A percentile compares a stretch with the other conserved stretches of the same genome.
phyloP scores from a whole-genome alignment of 2,329 filamentous ascomycete genomes.

The Pseudogymnoascus sp. region DNA sequence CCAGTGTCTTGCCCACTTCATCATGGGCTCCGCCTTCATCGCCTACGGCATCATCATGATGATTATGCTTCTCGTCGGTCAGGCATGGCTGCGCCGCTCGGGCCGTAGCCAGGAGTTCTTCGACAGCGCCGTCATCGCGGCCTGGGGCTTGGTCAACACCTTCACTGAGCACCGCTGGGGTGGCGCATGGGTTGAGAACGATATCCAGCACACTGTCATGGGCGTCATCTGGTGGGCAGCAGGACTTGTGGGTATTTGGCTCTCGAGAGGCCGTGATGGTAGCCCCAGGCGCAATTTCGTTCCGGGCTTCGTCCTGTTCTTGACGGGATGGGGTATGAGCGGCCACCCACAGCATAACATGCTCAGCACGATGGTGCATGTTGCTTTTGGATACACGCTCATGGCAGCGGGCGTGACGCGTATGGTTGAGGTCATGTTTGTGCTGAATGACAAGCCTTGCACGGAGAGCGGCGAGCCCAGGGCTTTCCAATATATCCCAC shows the following conservation, averaged over 20 bases:
- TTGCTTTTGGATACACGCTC: conserved; percentile 86
- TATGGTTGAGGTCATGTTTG: conserved; percentile 85
- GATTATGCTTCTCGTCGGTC: conserved; percentile 78
- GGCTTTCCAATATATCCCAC: conserved; percentile 63
- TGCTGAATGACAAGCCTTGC: conserved; percentile 65
- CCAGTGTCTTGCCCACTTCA: conserved; percentile 93
- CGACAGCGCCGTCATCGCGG: conserved; percentile 81
- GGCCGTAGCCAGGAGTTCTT: conserved; percentile 95
- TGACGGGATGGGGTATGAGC: conserved; percentile 96
- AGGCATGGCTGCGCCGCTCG: conserved; percentile 73
- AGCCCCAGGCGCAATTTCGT: conserved; percentile 87
- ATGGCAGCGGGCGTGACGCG: conserved; percentile 81
- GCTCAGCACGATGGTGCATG: conserved; percentile 81
- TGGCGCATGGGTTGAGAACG: conserved; percentile 77
- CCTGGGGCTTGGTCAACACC: conserved; percentile 95
- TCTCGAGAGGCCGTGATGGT: conserved; percentile 76
- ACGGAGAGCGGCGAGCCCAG: conserved; percentile 64
- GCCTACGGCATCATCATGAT: conserved; percentile 85
- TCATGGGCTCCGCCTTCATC: conserved; percentile 96
- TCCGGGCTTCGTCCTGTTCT: conserved; percentile 78
- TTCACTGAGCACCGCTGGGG: conserved; percentile 98
- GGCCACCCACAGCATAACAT: conserved; percentile 77
- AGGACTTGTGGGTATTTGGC: conserved; percentile 83
- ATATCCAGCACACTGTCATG: conserved; percentile 98
- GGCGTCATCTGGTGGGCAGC: conserved; percentile 98